These are phyloP conservation scores for Metschnikowia koreensis DNA, from an alignment of 805 yeast genomes.

Conservation along the genomic window DNA sequence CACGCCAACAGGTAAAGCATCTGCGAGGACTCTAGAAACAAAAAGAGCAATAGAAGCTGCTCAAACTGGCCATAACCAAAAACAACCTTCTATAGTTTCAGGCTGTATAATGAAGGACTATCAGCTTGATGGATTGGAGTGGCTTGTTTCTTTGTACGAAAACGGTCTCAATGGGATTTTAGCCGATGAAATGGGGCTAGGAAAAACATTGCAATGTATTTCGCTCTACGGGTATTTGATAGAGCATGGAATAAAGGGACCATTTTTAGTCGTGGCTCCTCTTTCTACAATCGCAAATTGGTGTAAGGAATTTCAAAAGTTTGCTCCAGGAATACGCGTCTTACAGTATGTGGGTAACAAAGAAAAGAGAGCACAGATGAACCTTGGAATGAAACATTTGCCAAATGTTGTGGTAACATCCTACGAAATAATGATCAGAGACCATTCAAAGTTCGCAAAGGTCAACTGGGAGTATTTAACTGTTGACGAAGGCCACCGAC, in stretches of 20 bases:
- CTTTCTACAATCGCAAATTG: constrained; percentile 85
- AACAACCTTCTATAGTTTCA: constrained; percentile 33
- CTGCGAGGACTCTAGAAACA: constrained; percentile 20
- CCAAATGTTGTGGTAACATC: constrained; percentile 69
- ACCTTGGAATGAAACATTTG: constrained; percentile 24
- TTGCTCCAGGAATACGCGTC: constrained; percentile 69
- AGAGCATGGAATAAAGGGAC: constrained; percentile 77
- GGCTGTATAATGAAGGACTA: constrained; percentile 71
- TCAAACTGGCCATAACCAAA: constrained; percentile 23
- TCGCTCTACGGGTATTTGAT: constrained; percentile 71
- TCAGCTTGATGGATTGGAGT: constrained; percentile 86
- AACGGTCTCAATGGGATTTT: constrained; percentile 93
- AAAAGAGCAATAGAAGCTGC: constrained; percentile 27
- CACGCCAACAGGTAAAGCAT: constrained; percentile 10
- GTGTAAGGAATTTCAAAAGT: constrained; percentile 66
- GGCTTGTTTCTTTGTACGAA: constrained; percentile 85
- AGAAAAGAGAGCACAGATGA: constrained; percentile 48
- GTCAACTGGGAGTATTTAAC: constrained; percentile 77
- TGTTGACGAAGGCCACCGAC: constrained; percentile 94
- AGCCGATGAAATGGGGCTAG: constrained; percentile 98
- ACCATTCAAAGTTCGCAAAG: constrained; percentile 52
- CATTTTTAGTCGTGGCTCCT: constrained; percentile 77
- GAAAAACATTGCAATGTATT: constrained; percentile 89
- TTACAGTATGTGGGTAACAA: constrained; percentile 66
- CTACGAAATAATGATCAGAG: constrained; percentile 76